Conservation (phyloP, 768 basidiomycete genomes). For the Trametes gibbosa region DNA sequence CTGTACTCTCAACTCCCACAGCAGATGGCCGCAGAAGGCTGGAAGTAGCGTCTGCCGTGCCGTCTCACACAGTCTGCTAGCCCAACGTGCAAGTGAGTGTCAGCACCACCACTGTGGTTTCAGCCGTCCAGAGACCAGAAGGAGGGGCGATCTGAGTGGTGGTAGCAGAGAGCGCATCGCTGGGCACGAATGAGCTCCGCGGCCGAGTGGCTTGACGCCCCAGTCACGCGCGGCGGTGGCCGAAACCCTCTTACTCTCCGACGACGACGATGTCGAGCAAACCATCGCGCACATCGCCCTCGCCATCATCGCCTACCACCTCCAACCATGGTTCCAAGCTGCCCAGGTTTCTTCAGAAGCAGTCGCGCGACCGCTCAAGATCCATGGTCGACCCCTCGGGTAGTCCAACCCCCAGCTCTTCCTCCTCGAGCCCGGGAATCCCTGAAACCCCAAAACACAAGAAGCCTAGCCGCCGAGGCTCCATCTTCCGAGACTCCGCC, state of each 20-base stretch:
- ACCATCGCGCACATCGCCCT: conserved; percentile 41
- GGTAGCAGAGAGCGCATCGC: not conserved
- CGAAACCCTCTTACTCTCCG: conserved; percentile 17
- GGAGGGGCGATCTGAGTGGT: not conserved
- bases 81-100: not conserved
- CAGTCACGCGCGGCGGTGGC: conserved; percentile 8
- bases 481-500: conserved; percentile 20
- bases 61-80: not conserved
- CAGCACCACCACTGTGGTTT: not conserved
- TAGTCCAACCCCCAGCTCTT: conserved; percentile 40
- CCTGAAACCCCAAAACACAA: conserved; percentile 28
- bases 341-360: conserved; percentile 67
- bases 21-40: not conserved
- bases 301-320: conserved; percentile 41
- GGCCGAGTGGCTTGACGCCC: conserved; percentile 9
- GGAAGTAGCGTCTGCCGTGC: not conserved
- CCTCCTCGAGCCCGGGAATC: conserved; percentile 33
- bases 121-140: not conserved
- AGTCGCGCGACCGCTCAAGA: conserved; percentile 57
- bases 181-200: too few species aligned
- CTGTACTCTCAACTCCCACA: not conserved
- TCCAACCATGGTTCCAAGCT: conserved; percentile 50
- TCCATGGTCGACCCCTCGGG: conserved; percentile 42
- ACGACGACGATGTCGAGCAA: conserved; percentile 45
- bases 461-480: conserved; percentile 28